Evolutionary conservation across 225 moss, liverwort and hornwort genomes (phyloP), one percentile per base, ranked within the genome.

Genomic region (Thuidium tamariscinum): DNA sequence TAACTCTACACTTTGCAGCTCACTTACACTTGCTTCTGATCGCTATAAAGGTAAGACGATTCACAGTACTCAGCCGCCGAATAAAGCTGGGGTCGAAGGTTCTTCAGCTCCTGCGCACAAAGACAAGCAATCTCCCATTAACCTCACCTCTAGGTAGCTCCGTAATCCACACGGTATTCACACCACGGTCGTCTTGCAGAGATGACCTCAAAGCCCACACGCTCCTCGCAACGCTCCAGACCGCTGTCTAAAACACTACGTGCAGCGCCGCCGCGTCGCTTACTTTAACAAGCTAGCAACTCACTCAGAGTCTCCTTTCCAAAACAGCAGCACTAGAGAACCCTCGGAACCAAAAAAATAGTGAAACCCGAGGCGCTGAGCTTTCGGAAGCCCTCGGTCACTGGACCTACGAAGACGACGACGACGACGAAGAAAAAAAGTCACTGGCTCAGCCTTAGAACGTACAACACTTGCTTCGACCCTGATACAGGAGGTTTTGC

Each of bases 21-120:
- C 81, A 84, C 96, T 90, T 94, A 99, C 98, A 94, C 93, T 95
- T 99, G 98, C 90, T 99, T 99, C 88, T 99, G 98, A 77, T 99
- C 95, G 76, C 95, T 99, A 93, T 95, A 96, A 59, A 97, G 98
- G 82, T 97, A 99, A 46, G 98, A 99, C 36, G 97, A 96, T 93
- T 99, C 98, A 86, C 97, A 99, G 87, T 99, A 99, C 90, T 99
- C 98, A 41, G 98, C 98, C 55, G 98, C 98, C 7, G 97, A 96
- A 85, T 99, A 99, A 57, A 99, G 95, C 82, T 99, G 98, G 26
- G 98, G 96, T 82, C 98, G 97, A 63, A 99, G 96, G 82, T 95
- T 99, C 91, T 96, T 99, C 72, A 99, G 94, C 89, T 99, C 98
- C 98, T 99, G 94, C 85, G 67, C 81, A 80, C 66, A n/a, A 72